Evolutionary conservation across 2,329 filamentous ascomycete genomes (phyloP), one percentile per base, ranked within the genome.

Genomic region (Arthrinium phaeospermum): DNA sequence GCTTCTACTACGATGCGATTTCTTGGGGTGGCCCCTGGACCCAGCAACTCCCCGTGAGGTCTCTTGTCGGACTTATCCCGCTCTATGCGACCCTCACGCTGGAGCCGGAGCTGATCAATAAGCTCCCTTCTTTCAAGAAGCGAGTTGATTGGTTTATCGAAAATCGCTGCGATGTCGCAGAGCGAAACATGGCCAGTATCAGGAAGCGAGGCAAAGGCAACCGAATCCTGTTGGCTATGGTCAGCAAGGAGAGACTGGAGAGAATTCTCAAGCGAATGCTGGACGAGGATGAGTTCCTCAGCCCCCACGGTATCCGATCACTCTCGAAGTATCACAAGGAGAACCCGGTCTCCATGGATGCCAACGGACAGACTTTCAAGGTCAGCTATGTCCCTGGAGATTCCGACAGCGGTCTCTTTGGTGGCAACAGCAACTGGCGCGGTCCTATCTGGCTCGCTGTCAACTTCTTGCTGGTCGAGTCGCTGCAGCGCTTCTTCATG

Each of bases 1-100:
- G 94, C 72, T 98, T 98, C 87, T 98, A 98, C 87, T 98, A 98
- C 80, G 96, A 98, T 84, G 96, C 96, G 37, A 98, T 98, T 75
- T 97, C 95, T 1, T 98, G 94, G 91, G 96, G 96, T 69, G 95
- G 95, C 12, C 95, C 95, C 10, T 97, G 92, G 92, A 94, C 94
- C 70, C 94, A 98, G 79, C 95, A 98, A 82, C 89, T 98, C 79
- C 95, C 94, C 0, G 94, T 98, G 70, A 89, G 95, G 72, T 98
- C 96, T 22, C 89, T 98, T 10, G 96, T 98, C 70, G 96, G 96
- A 14, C 86, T 98, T 72, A 98, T 98, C 75, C 96, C 96, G 1
- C 89, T 98, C 14, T 98, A 97, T 80, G 95, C 95, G 8, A 97
- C 95, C 3, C 86, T 97, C 74, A 98, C 96, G 0, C 87, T 98